Evolutionary conservation across 805 yeast species (phyloP).

Genomic region (Peterozyma xylosa): DNA sequence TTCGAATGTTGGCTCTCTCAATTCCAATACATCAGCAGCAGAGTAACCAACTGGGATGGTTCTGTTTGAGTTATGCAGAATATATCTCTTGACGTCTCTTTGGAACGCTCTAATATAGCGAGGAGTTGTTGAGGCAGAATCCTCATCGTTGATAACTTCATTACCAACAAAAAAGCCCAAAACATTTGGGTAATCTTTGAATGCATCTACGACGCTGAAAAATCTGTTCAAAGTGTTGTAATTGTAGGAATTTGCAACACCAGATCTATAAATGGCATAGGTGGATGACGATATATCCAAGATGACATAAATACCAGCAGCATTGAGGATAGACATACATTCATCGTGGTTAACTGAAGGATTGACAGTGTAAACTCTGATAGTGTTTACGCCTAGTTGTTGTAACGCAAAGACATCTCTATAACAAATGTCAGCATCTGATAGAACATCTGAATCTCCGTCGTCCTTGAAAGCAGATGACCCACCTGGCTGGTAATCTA

Average conservation of each 20-base stretch:
- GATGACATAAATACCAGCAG: constrained; percentile 85
- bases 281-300: constrained; percentile 80
- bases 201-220: constrained; percentile 77
- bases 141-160: constrained; percentile 78
- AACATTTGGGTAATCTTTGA: constrained; percentile 76
- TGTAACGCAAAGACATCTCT: constrained; percentile 77
- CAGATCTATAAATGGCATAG: constrained; percentile 58
- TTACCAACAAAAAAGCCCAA: constrained; percentile 89
- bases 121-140: constrained; percentile 59
- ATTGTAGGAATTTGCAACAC: constrained; percentile 67
- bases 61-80: constrained; percentile 60
- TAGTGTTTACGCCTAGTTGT: constrained; percentile 77
- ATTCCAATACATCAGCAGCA: constrained; percentile 74
- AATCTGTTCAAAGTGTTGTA: constrained; percentile 65
- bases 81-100: constrained; percentile 85
- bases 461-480: constrained; percentile 48
- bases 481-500: constrained; percentile 94
- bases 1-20: constrained; percentile 68
- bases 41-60: constrained; percentile 92
- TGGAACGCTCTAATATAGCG: constrained; percentile 82
- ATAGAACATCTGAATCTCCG: constrained; percentile 51
- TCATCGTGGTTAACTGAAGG: constrained; percentile 85
- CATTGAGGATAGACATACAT: constrained; percentile 83
- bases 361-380: constrained; percentile 75
- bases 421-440: constrained; percentile 61